phyloP scores from a whole-genome alignment of 768 basidiomycete genomes.

The Holtermanniella nyarrowii region DNA sequence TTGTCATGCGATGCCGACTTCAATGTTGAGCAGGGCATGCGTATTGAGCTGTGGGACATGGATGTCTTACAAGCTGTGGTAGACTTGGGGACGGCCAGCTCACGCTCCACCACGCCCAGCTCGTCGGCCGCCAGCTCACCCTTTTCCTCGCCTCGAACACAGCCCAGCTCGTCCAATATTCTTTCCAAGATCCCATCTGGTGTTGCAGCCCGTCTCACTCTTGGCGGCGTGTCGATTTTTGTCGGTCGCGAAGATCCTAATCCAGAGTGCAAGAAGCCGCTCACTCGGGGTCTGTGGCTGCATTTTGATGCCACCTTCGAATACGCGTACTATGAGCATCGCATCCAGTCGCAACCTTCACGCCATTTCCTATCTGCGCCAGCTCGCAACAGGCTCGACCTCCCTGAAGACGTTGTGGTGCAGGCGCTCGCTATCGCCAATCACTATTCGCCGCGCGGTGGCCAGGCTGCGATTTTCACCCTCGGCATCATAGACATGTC shows the following conservation, averaged over 20 bases:
- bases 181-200: conserved; percentile 50
- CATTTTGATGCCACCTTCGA: conserved; percentile 21
- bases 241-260: conserved; percentile 73
- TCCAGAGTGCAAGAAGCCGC: conserved; percentile 53
- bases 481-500: conserved; percentile 19
- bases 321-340: conserved; percentile 26
- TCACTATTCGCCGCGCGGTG: conserved; percentile 7
- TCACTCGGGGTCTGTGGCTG: conserved; percentile 30
- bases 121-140: neutral
- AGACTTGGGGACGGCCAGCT: conserved; percentile 43
- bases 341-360: conserved; percentile 17
- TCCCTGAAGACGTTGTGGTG: conserved; percentile 32
- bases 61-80: conserved; percentile 51
- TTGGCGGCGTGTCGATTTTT: conserved; percentile 57
- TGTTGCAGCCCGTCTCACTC: conserved; percentile 49
- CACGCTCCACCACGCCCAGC: conserved; percentile 38
- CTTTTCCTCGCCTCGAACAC: neutral
- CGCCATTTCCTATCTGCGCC: conserved; percentile 20
- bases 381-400: conserved; percentile 27
- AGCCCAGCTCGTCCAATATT: conserved; percentile 6
- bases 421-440: conserved; percentile 32
- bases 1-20: conserved; percentile 43
- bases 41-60: conserved; percentile 59
- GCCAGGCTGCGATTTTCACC: conserved; percentile 20
- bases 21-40: conserved; percentile 50